These are phyloP conservation scores for Mycena vulgaris DNA, from an alignment of 768 basidiomycete species.

Conservation along the genomic window DNA sequence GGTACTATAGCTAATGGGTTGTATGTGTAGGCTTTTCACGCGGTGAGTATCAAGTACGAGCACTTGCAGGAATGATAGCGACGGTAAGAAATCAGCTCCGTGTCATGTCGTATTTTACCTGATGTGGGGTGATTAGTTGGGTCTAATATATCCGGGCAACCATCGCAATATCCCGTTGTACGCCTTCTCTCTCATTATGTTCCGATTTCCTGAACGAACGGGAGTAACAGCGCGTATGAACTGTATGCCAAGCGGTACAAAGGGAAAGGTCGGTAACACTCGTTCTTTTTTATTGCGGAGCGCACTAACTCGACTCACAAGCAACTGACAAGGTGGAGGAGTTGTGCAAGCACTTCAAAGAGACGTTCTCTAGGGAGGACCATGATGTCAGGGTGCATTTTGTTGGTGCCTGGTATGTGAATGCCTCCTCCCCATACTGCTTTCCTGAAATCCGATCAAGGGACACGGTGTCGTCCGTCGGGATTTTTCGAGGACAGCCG, in stretches of 20 bases:
- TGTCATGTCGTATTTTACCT: too few relatives aligned
- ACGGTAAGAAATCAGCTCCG: not conserved
- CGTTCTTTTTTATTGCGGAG: not conserved
- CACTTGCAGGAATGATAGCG: conserved; percentile 16
- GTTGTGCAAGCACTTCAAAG: conserved; percentile 43
- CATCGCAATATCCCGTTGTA: conserved; percentile 1
- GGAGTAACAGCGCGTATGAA: conserved; percentile 18
- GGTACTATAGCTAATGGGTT: not conserved
- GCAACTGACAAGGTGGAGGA: not conserved
- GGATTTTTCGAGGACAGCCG: conserved; percentile 9
- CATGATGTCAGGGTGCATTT: conserved; percentile 48
- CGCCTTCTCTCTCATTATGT: not conserved
- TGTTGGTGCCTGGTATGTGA: conserved; percentile 50
- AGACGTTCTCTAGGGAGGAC: conserved; percentile 40
- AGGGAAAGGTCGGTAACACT: not conserved
- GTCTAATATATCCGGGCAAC: conserved; percentile 3
- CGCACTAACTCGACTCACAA: not conserved
- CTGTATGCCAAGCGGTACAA: conserved; percentile 10
- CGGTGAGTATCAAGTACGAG: conserved; percentile 16
- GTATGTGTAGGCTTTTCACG: conserved; percentile 21
- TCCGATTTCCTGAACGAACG: not conserved
- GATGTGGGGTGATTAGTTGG: not conserved
- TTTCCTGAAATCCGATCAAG: not conserved
- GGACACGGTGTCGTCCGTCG: conserved; percentile 21
- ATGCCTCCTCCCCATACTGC: too few relatives aligned